A percentile compares a stretch with the other conserved stretches of the same genome.
phyloP scores from a whole-genome alignment of 2,329 filamentous ascomycete genomes.

The Dactylellina drechsleri region DNA sequence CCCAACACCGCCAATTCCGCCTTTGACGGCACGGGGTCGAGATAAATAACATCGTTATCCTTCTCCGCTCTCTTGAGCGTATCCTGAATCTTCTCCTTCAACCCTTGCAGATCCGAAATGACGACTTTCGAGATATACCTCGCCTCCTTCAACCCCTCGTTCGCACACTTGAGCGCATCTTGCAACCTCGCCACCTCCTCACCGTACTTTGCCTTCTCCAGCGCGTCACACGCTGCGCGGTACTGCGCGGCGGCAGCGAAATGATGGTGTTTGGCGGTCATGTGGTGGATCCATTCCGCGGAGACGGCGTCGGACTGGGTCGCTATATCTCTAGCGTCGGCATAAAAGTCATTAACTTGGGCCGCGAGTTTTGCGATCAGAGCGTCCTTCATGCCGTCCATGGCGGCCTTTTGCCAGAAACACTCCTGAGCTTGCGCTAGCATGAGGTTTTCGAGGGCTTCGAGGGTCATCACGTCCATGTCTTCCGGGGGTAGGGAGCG shows the following conservation, averaged over 20 bases:
- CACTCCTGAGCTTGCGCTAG: constrained; percentile 96
- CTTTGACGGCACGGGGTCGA: constrained; percentile 86
- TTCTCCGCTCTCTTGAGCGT: constrained; percentile 92
- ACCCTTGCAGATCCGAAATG: constrained; percentile 79
- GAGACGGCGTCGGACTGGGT: constrained; percentile 84
- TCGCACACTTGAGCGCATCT: constrained; percentile 83
- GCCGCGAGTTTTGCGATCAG: constrained; percentile 91
- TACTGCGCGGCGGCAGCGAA: constrained; percentile 97
- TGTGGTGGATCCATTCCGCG: constrained; percentile 88
- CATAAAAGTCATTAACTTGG: constrained; percentile 90
- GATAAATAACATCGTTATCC: constrained; percentile 95
- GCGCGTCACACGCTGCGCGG: constrained; percentile 84
- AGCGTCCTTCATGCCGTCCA: constrained; percentile 90
- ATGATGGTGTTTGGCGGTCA: constrained; percentile 95
- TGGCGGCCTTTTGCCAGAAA: constrained; percentile 97
- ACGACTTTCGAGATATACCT: constrained; percentile 84
- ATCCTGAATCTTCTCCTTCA: constrained; percentile 84
- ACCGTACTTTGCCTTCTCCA: constrained; percentile 94
- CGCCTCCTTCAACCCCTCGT: constrained; percentile 85
- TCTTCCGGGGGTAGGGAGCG: constrained; percentile 88
- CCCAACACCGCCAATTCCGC: constrained; percentile 86
- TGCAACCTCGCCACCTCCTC: constrained; percentile 89
- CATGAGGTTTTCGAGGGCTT: constrained; percentile 82
- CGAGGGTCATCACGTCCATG: constrained; percentile 89
- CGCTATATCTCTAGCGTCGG: constrained; percentile 81